Evolutionary conservation across 1,284 basidiomycete genomes (phyloP), one percentile per base, ranked within the genome.

Genomic region (Athelia psychrophila): DNA sequence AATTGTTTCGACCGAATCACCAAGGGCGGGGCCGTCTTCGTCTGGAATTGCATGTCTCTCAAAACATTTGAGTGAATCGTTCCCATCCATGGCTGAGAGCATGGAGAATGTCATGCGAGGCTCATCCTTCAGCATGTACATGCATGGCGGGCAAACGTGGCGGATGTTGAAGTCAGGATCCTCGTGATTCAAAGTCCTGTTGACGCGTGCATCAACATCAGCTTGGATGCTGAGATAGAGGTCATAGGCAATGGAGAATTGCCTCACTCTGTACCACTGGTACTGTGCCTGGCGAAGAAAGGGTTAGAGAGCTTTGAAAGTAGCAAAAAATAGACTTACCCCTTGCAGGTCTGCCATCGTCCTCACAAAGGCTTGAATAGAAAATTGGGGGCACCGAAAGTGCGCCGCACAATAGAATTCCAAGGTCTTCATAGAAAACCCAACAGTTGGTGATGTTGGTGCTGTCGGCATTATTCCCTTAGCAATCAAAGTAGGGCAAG

Each of bases 191-290:
- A 56, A 23, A 1, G 36, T 36, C 32, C 40, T 15, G 3, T 35
- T 5, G 13, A 54, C 24, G 1, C 45, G 15, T 8, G 15, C 15
- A 12, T 51, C 35, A 5, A 54, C 50, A 2, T 25, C 15, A 10
- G n/a, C 5, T 16, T 22, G 15, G 16, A 59, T 42, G 50, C 54
- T 44, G 9, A 58, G 48, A 30, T 56, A 59, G 2, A 49, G 2
- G 32, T 58, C 52, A 19, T 51, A 56, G 3, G 50, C 49, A 16
- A 52, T 52, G 16, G 56, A 50, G 12, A 57, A 50, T 49, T 59
- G 51, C 35, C 27, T 0, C 40, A 51, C n/a, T 10, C 47, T 27
- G 32, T 53, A 35, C 8, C 25, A 25, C 9, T 47, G 46, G 24
- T 47, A 54, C 15, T 13, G 24, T 3, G 48, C 47, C 55, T 56